These are phyloP conservation scores for Saccharomyces eubayanus DNA, from an alignment of 805 yeast genomes.

Conservation along the genomic window DNA sequence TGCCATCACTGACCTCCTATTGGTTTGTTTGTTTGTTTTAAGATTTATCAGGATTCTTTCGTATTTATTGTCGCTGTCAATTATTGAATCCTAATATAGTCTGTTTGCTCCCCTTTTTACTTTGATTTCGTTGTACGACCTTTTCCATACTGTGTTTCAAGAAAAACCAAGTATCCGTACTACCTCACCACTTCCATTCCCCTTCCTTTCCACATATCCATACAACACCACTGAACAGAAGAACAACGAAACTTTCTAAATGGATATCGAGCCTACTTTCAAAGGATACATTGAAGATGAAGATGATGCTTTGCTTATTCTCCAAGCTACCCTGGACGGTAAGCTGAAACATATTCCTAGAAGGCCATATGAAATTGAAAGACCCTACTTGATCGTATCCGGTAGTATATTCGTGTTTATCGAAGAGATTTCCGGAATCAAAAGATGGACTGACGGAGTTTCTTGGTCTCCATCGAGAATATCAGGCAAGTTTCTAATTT, in stretches of 20 bases:
- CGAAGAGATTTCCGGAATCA: slow-evolving; percentile 72
- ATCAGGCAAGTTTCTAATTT: slow-evolving; percentile 73
- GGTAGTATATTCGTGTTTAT: slow-evolving; percentile 80
- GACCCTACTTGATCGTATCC: slow-evolving; percentile 53
- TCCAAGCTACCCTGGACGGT: slow-evolving; percentile 64
- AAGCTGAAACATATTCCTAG: slow-evolving; percentile 54
- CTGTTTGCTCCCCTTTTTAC: neutral
- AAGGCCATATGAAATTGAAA: slow-evolving; percentile 74
- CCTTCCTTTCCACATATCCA: neutral
- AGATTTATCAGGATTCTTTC: neutral
- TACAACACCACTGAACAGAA: neutral
- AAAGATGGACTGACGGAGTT: slow-evolving; percentile 91
- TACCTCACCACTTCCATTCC: neutral
- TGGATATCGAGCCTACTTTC: slow-evolving; percentile 45
- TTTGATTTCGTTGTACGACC: neutral
- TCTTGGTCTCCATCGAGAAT: slow-evolving; percentile 89
- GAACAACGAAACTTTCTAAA: slow-evolving; percentile 1
- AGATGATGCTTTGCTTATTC: slow-evolving; percentile 68
- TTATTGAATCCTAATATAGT: neutral
- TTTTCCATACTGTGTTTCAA: neutral
- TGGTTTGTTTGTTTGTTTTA: neutral
- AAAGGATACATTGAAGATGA: slow-evolving; percentile 72
- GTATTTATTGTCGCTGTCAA: neutral
- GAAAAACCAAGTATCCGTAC: neutral
- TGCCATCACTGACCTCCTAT: neutral